Evolutionary conservation across 2,329 filamentous ascomycete genomes (phyloP).

Genomic region (Ascochyta pisi): DNA sequence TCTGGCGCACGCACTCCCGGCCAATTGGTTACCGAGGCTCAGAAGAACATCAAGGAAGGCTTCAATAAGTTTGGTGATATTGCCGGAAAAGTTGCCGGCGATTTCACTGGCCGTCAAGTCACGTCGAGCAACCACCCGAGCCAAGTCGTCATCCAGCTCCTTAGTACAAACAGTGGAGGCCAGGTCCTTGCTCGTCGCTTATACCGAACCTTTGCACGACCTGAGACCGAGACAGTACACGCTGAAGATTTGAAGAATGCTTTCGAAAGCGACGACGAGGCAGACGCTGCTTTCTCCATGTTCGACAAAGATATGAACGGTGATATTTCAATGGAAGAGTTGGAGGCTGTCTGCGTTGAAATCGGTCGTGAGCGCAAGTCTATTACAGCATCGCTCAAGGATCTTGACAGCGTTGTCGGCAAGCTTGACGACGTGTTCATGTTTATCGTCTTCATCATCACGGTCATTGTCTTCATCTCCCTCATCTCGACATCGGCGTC

Average conservation of each 20-base stretch:
- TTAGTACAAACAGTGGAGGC: conserved; percentile 74
- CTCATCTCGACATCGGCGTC: conserved; percentile 91
- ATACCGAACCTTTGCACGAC: conserved; percentile 82
- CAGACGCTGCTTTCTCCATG: conserved; percentile 85
- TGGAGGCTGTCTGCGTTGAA: conserved; percentile 91
- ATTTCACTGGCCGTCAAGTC: conserved; percentile 80
- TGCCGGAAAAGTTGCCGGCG: conserved; percentile 84
- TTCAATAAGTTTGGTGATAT: conserved; percentile 84
- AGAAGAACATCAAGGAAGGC: conserved; percentile 76
- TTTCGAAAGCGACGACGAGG: conserved; percentile 84
- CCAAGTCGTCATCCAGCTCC: conserved; percentile 81
- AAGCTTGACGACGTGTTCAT: conserved; percentile 90
- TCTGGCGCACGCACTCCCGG: conserved; percentile 78
- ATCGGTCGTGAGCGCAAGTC: conserved; percentile 94
- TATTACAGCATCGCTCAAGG: conserved; percentile 92
- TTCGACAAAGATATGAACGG: conserved; percentile 98
- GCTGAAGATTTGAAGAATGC: conserved; percentile 79
- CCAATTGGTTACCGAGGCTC: conserved; percentile 70
- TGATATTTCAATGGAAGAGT: conserved; percentile 93
- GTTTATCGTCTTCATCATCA: conserved; percentile 82
- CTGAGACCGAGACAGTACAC: conserved; percentile 76
- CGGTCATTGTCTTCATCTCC: conserved; percentile 85
- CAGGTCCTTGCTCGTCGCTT: conserved; percentile 87
- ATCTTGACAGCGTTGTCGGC: conserved; percentile 89
- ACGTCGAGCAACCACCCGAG: conserved; percentile 77